Conservation (phyloP, 2,329 filamentous ascomycete species). For the Penicillium sp. region DNA sequence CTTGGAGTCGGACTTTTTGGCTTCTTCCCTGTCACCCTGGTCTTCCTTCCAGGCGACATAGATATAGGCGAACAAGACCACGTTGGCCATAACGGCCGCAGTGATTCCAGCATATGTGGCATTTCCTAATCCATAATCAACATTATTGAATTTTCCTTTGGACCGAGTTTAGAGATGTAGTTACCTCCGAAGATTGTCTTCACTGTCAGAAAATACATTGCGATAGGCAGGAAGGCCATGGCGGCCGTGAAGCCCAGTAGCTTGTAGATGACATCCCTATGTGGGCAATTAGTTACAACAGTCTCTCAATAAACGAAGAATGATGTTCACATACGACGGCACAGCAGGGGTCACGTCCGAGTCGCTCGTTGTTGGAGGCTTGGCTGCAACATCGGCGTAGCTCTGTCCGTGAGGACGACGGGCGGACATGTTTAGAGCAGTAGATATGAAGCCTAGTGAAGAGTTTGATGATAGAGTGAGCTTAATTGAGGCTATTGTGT, state of each 20-base stretch:
- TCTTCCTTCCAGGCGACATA: constrained; percentile 90
- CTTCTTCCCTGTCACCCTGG: constrained; percentile 64
- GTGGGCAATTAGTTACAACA: constrained; percentile 1
- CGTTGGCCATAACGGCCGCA: constrained; percentile 84
- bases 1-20: constrained; percentile 54
- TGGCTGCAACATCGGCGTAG: constrained; percentile 25
- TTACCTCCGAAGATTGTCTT: constrained; percentile 73
- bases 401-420: constrained; percentile 29
- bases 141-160: not conserved
- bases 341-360: constrained; percentile 79
- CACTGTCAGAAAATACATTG: constrained; percentile 79
- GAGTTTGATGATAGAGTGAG: not conserved
- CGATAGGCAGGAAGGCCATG: constrained; percentile 83
- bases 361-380: constrained; percentile 45
- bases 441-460: not conserved
- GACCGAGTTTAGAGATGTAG: not conserved
- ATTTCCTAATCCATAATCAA: constrained; percentile 60
- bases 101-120: constrained; percentile 78
- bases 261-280: constrained; percentile 79
- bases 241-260: constrained; percentile 83
- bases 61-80: constrained; percentile 85
- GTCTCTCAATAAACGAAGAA: not conserved
- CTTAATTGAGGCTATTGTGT: not conserved
- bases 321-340: constrained; percentile 59
- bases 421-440: constrained; percentile 27